Base-by-base conservation (phyloP, 176 grass and related monocot species). In the Paspalum notatum region DNA sequence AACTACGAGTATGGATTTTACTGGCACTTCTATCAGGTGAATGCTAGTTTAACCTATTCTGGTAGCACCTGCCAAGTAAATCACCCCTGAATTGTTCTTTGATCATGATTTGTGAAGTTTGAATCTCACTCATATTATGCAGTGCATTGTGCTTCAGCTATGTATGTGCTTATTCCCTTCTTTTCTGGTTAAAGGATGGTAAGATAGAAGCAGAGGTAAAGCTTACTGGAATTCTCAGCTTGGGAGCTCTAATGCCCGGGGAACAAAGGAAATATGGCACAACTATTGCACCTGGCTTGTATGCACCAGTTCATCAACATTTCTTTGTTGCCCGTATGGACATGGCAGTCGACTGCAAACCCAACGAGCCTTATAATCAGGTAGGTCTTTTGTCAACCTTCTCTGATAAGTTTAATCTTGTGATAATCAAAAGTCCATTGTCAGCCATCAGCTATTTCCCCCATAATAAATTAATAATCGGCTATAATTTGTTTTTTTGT, bases 311-410 rank as follows among this genome's bases (percentile, higher is more conserved):
- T 85, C 95, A 98, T 81, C 92, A 94, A 64, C 95, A 94, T 92
- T 94, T 98, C 82, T 98, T 98, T 87, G 92, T 98, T 89, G 90
- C 95, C 50, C 95, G 95, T 68, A 98, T 98, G 92, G 87, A 98
- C 78, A 98, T 98, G 95, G 87, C 95, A 41, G 78, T 98, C 62
- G 95, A 98, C 76, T 98, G 95, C 72, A 98, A 98, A 82, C 91
- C 95, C 18, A 94, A 85, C 8, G 95, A 98, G 79, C 74, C 90
- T 37, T 91, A 87, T 89, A 98, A 98, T 90, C 95, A 98, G 95
- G 95, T 98, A 61, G 37, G 75, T 70, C 16, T 8, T 40, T 18
- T 64, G 7, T 15, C 15, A 17, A 2, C 61, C 61, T 17, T 64
- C 14, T 64, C 27, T 63, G 61, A 17, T 17, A 16, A 4, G 12